These are phyloP conservation scores for Ganoderma sp. DNA, from an alignment of 1,284 basidiomycete genomes.

Conservation along the genomic window DNA sequence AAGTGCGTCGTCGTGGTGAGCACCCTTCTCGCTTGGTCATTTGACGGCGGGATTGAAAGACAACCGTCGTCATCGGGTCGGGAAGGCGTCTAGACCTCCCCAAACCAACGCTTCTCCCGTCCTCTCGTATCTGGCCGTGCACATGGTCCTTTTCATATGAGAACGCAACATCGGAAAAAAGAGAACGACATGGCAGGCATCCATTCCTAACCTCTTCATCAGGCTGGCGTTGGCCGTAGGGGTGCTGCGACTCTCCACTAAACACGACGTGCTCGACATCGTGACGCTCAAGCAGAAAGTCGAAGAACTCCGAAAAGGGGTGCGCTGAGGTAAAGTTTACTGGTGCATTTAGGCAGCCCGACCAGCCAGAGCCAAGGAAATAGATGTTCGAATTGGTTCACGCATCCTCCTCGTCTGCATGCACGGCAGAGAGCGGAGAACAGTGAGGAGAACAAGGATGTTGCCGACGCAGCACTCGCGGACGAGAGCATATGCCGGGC, in stretches of 20 bases:
- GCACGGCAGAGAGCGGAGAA: conserved; percentile 19
- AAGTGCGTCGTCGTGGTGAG: conserved; percentile 55
- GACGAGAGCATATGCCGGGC: conserved; percentile 65
- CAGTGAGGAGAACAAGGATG: conserved; percentile 30
- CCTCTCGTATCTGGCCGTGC: conserved; percentile 86
- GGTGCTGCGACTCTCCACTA: conserved; percentile 58
- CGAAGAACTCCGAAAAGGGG: conserved; percentile 85
- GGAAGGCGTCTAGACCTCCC: conserved; percentile 84
- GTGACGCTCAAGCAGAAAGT: conserved; percentile 78
- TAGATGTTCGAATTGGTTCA: conserved; percentile 53
- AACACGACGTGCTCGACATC: conserved; percentile 88
- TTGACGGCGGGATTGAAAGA: conserved; percentile 90
- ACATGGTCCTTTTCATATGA: conserved; percentile 98
- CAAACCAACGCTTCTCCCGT: conserved; percentile 82
- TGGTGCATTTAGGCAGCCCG: conserved; percentile 69
- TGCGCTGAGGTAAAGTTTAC: conserved; percentile 83
- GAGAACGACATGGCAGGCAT: conserved; percentile 65
- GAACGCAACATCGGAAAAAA: conserved; percentile 90
- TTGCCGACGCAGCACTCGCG: conserved; percentile 53
- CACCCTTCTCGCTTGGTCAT: conserved; percentile 54
- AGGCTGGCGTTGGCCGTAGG: neutral
- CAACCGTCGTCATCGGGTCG: conserved; percentile 80
- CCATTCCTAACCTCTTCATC: neutral
- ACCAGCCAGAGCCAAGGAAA: conserved; percentile 39
- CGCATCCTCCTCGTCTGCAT: conserved; percentile 23